Base-by-base conservation (phyloP, 2,329 filamentous ascomycete species). In the Sordariomycetes sp. region DNA sequence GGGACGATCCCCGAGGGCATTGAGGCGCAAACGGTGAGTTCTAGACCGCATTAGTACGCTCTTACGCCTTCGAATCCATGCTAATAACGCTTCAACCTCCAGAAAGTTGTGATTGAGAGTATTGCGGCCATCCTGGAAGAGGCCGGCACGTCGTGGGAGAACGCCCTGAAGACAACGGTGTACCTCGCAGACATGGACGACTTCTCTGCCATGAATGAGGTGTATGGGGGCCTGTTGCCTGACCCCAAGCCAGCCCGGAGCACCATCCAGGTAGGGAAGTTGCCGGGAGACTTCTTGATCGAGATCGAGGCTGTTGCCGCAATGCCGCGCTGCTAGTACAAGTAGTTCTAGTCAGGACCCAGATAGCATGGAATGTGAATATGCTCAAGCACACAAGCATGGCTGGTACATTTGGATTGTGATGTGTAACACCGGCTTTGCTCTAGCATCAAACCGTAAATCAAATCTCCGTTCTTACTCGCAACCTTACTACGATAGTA, bases 181-280 rank as follows among this genome's bases (percentile, higher is more conserved):
- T 63, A 50, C 58, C 59, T 63, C 24, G 62, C 62, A 43, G 53
- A 61, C 58, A 63, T 63, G 62, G 59, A 61, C 24, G 61, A 65
- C 57, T 64, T 61, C 37, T 60, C 63, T 22, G 60, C 60, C 10
- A 60, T 65, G 58, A 64, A 65, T 52, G 59, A 54, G 0, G 63
- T 64, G 10, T 63, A 64, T 24, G 54, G 63, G 25, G 50, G 57
- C 18, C 25, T 64, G 22, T 46, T 65, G 8, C 63, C 59, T 24
- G 58, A 54, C 59, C 59, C 59, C 20, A 60, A 60, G 59, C 60
- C 60, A 2, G 61, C 60, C 8, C 56, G 61, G 11, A 61, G 60
- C 3, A 62, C 61, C 6, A 61, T 62, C n/a, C 61, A 62, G 48
- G 61, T 58, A 5, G 60, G 60, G n/a, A 62, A 58, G 54, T 54